These are phyloP conservation scores for Pleurotus tuoliensis DNA, from an alignment of 768 basidiomycete genomes.

Conservation along the genomic window DNA sequence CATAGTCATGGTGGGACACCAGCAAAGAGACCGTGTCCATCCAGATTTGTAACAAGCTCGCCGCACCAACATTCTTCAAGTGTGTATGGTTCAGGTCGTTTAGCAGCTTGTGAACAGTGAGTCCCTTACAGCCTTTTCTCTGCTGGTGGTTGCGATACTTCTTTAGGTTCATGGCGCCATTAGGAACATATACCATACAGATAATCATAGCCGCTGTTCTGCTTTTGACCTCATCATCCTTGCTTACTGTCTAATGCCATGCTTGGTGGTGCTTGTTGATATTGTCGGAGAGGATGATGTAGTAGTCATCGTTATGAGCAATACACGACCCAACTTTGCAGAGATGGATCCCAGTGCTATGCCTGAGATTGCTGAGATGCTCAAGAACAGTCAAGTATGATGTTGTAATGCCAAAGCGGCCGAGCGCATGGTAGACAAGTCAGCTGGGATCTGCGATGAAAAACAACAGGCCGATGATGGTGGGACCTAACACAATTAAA, in stretches of 20 bases:
- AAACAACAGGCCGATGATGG: constrained; percentile 15
- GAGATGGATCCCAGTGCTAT: constrained; percentile 7
- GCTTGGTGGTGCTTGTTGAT: constrained; percentile 18
- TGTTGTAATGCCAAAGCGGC: constrained; percentile 13
- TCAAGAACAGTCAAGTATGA: constrained; percentile 17
- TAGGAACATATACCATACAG: constrained; percentile 14
- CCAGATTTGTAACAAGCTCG: constrained; percentile 6
- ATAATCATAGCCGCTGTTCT: constrained; percentile 18
- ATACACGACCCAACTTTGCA: background rate
- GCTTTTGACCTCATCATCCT: constrained; percentile 15
- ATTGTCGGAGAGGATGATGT: constrained; percentile 20
- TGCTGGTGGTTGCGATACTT: background rate
- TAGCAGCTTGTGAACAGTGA: background rate
- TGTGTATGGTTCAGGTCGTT: constrained; percentile 13
- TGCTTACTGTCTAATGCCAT: constrained; percentile 16
- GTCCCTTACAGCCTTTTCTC: background rate
- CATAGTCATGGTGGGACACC: background rate
- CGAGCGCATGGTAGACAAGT: constrained; percentile 14
- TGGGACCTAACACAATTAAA: constrained; percentile 15
- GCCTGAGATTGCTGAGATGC: constrained; percentile 10
- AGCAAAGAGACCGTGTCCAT: constrained; percentile 10
- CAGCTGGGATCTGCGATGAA: constrained; percentile 14
- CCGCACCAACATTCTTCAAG: constrained; percentile 6
- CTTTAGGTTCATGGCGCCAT: constrained; percentile 1
- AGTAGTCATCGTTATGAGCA: background rate